Evolutionary conservation across 2,329 filamentous ascomycete species (phyloP).

Genomic region (Monosporascus cannonballus): DNA sequence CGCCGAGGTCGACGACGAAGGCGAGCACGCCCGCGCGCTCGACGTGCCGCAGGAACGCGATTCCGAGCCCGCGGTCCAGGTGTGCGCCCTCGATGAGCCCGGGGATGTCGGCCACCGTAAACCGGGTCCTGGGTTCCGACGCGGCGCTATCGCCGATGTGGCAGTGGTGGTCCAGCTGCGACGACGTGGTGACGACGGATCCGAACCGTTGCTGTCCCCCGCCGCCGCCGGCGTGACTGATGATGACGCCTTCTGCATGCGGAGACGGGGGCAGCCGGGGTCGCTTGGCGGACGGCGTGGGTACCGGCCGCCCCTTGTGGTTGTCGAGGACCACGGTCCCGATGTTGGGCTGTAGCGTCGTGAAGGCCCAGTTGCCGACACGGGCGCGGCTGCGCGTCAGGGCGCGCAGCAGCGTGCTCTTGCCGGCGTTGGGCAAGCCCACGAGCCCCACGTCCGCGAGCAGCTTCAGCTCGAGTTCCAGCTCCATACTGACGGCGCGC

Average conservation of each 20-base stretch:
- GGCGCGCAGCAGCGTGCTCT: slow-evolving; percentile 83
- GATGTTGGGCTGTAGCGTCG: slow-evolving; percentile 89
- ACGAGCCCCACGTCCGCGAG: slow-evolving; percentile 93
- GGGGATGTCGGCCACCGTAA: slow-evolving; percentile 93
- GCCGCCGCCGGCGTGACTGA: slow-evolving; percentile 22
- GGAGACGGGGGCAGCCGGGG: too few relatives aligned
- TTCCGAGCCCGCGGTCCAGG: slow-evolving; percentile 81
- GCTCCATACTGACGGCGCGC: slow-evolving; percentile 65
- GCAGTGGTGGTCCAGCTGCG: slow-evolving; percentile 8
- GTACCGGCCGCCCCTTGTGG: slow-evolving; percentile 65
- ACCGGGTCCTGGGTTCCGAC: slow-evolving; percentile 59
- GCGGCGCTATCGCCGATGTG: background rate
- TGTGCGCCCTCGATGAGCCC: slow-evolving; percentile 90
- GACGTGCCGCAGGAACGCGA: slow-evolving; percentile 89
- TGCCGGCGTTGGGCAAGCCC: slow-evolving; percentile 91
- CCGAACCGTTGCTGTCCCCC: slow-evolving; percentile 7
- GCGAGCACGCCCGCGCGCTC: slow-evolving; percentile 89
- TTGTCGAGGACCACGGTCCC: slow-evolving; percentile 92
- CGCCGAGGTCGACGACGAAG: slow-evolving; percentile 83
- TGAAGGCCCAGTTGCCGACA: slow-evolving; percentile 94
- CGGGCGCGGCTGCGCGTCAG: slow-evolving; percentile 84
- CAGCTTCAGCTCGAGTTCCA: slow-evolving; percentile 89
- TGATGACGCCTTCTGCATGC: slow-evolving; percentile 21
- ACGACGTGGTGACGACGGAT: slow-evolving; percentile 21
- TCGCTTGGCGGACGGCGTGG: slow-evolving; percentile 26